Evolutionary conservation across 805 yeast species (phyloP).

Genomic region (Candida adriatica): DNA sequence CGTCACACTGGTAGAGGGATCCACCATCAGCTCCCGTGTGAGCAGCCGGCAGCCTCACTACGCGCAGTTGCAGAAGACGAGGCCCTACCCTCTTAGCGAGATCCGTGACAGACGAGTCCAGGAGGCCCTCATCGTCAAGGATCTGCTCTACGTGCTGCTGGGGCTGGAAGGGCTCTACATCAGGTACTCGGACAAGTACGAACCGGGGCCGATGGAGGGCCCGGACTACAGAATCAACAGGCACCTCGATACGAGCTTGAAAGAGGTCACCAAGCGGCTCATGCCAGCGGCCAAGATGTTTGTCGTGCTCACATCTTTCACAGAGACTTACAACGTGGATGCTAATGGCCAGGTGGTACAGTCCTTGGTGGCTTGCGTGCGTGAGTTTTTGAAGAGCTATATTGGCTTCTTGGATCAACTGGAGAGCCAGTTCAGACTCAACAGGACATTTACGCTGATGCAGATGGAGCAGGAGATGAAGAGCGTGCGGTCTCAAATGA

Average conservation of each 20-base stretch:
- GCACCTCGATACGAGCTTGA: slow-evolving; percentile 65
- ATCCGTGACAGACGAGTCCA: slow-evolving; percentile 47
- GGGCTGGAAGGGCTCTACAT: slow-evolving; percentile 79
- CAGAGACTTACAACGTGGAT: slow-evolving; percentile 48
- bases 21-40: slow-evolving; percentile 23
- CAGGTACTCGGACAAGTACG: slow-evolving; percentile 56
- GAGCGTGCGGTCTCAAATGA: slow-evolving; percentile 33
- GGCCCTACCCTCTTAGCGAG: slow-evolving; percentile 40
- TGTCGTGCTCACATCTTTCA: slow-evolving; percentile 50
- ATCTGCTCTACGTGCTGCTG: slow-evolving; percentile 56
- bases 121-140: slow-evolving; percentile 67
- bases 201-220: slow-evolving; percentile 45
- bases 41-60: slow-evolving; percentile 31
- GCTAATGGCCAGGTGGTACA: slow-evolving; percentile 69
- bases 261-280: slow-evolving; percentile 58
- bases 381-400: slow-evolving; percentile 35
- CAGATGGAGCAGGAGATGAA: slow-evolving; percentile 46
- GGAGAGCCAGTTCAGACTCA: slow-evolving; percentile 46
- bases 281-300: slow-evolving; percentile 58
- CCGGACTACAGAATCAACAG: slow-evolving; percentile 73
- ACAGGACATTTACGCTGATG: slow-evolving; percentile 50
- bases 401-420: slow-evolving; percentile 31
- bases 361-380: slow-evolving; percentile 56
- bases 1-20: slow-evolving; percentile 16
- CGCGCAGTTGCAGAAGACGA: slow-evolving; percentile 26